Conservation (phyloP, 106 monocot genomes). For the Acorus calamus region DNA sequence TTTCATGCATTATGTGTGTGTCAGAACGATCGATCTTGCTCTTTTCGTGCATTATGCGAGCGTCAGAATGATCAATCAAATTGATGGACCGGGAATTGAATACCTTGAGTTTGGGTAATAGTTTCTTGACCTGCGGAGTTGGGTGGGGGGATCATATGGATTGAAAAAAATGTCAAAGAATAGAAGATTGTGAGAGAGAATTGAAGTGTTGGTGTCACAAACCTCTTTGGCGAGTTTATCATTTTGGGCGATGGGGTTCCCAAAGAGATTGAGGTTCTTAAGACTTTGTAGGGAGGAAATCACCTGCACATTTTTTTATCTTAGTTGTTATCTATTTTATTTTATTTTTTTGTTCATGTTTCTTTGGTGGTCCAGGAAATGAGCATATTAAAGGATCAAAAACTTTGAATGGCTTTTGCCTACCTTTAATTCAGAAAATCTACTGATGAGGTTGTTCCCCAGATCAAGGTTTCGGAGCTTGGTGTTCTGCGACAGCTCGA, state of each 20-base stretch:
- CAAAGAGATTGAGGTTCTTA: conserved; percentile 77
- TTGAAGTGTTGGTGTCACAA: not conserved
- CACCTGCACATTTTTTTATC: conserved; percentile 30
- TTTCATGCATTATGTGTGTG: too few relatives aligned
- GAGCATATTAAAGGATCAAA: too few relatives aligned
- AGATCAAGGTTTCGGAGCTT: conserved; percentile 68
- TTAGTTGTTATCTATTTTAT: too few relatives aligned
- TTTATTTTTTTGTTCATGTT: too few relatives aligned
- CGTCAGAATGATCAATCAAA: not conserved
- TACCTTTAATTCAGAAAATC: conserved; percentile 64
- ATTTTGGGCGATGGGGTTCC: conserved; percentile 66
- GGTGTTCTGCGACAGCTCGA: conserved; percentile 43
- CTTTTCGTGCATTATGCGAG: too few relatives aligned
- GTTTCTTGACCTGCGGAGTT: conserved; percentile 41
- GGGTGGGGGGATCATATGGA: not conserved
- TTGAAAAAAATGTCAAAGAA: not conserved
- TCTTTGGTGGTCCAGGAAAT: too few relatives aligned
- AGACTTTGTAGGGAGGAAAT: conserved; percentile 54
- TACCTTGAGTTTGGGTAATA: conserved; percentile 49
- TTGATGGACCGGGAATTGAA: conserved; percentile 66
- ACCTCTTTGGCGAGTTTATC: conserved; percentile 68
- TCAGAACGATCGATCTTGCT: too few relatives aligned
- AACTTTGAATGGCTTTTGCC: not conserved
- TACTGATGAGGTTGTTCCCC: conserved; percentile 76
- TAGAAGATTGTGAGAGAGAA: not conserved